Evolutionary conservation across 2,329 filamentous ascomycete species (phyloP), one percentile per base, ranked within the genome.

Genomic region (Talaromyces islandicus): DNA sequence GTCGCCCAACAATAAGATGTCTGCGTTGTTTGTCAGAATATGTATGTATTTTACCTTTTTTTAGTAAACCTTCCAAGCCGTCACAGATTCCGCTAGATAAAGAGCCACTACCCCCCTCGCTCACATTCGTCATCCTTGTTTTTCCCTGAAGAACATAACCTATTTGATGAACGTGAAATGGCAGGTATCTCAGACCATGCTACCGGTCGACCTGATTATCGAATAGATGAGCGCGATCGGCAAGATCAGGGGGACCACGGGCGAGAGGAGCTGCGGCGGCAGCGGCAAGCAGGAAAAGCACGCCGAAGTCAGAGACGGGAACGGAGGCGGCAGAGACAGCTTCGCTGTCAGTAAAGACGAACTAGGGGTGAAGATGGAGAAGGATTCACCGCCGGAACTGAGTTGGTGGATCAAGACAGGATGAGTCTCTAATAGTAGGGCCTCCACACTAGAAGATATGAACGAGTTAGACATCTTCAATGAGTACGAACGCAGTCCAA

Each of bases 11-110:
- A 27, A 48, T 14, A 62, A 65, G 41, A 60, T 63, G n/a, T 63
- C 63, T 25, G 63, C 64, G 2, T 48, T 64, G 35, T 65, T 62
- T 19, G 60, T 68, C 41, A 66, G 66, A 61, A 54, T 58, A 48
- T 65, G 58, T 56, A 54, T 68, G 43, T 68, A 67, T 57, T 66
- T 64, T 54, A 61, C 61, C 25, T n/a, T 68, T 68, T 60, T 67
- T 68, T 54, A 59, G 61, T 35, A 64, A 64, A 57, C 21, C 64
- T 12, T 7, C 25, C 53, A 12, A 24, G n/a, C 24, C 19, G 11
- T 25, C 19, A 25, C 19, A 50, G 12, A 41, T 7, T 41, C 14
- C 14, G 14, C 14, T 41, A 10, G 38, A 41, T 41, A 10, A 41
- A 41, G 14, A 41, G 38, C 14, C 14, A 41, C 38, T 10, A 41